Percentiles rank a stretch among this genome's conserved stretches.
Conservation (phyloP, 768 basidiomycete genomes). For the Mycena vulgaris region DNA sequence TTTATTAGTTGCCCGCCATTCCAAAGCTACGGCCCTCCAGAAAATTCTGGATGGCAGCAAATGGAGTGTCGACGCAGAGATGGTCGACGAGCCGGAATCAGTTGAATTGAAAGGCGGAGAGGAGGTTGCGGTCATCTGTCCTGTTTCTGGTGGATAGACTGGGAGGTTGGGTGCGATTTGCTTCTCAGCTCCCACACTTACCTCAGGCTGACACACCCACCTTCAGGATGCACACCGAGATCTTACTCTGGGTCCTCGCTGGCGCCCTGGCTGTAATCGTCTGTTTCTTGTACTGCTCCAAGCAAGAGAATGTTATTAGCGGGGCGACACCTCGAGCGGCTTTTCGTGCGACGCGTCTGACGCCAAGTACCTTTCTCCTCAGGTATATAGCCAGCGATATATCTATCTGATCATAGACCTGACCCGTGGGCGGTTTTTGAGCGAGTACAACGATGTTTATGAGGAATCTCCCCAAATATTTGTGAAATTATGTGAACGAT, state of each 20-base stretch:
- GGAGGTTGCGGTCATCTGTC: constrained; percentile 85
- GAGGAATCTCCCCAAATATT: constrained; percentile 71
- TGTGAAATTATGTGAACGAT: constrained; percentile 57
- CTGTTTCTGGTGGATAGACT: constrained; percentile 82
- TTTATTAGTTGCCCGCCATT: constrained; percentile 70
- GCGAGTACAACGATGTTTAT: constrained; percentile 67
- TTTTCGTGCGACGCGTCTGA: constrained; percentile 54
- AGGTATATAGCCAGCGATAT: constrained; percentile 24
- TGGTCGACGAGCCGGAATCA: constrained; percentile 73
- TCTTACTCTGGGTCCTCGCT: constrained; percentile 12
- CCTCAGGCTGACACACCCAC: not conserved
- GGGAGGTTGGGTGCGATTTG: not conserved
- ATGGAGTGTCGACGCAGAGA: constrained; percentile 89
- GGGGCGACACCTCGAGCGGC: constrained; percentile 37
- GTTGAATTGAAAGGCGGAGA: constrained; percentile 76
- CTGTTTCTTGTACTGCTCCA: constrained; percentile 3
- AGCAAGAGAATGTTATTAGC: not conserved
- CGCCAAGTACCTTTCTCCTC: constrained; percentile 49
- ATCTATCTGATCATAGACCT: not conserved
- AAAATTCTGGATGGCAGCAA: constrained; percentile 72
- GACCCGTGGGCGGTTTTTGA: constrained; percentile 49
- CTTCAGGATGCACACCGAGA: constrained; percentile 2
- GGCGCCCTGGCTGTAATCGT: not conserved
- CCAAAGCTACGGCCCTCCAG: constrained; percentile 60
- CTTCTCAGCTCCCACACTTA: constrained; percentile 12